Evolutionary conservation across 139 green algal species (phyloP).

Genomic region (Chlamydomonas urium): DNA sequence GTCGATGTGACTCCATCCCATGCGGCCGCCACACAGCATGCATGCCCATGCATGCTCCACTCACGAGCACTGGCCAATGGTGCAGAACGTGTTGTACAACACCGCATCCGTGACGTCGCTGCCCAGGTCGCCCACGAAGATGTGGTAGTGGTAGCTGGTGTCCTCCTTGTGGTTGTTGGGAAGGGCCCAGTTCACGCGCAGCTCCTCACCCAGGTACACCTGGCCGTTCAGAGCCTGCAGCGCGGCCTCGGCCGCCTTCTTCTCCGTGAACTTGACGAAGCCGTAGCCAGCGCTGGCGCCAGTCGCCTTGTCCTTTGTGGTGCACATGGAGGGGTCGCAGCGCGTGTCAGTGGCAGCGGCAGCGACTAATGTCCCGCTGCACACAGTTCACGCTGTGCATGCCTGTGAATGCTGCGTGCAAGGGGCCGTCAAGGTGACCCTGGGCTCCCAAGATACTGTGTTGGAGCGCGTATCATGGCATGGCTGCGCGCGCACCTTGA

Average conservation of each 20-base stretch:
- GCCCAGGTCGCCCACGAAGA: slow-evolving; percentile 73
- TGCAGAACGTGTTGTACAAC: slow-evolving; percentile 30
- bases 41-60: too few species aligned
- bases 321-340: neutral
- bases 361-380: neutral
- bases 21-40: too few species aligned
- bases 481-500: slow-evolving; percentile 58
- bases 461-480: too few species aligned
- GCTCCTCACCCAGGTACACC: slow-evolving; percentile 54
- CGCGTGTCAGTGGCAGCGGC: neutral
- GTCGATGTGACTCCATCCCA: too few species aligned
- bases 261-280: slow-evolving; percentile 62
- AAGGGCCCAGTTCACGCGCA: slow-evolving; percentile 76
- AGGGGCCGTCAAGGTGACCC: too few species aligned
- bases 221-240: slow-evolving; percentile 29
- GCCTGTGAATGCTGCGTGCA: neutral
- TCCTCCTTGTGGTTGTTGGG: slow-evolving; percentile 64
- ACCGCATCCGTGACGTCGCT: slow-evolving; percentile 44
- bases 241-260: slow-evolving; percentile 14
- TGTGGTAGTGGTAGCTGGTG: slow-evolving; percentile 52
- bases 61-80: slow-evolving; percentile 29
- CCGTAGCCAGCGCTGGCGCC: slow-evolving; percentile 59
- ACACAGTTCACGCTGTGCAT: neutral
- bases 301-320: slow-evolving; percentile 27
- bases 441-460: too few species aligned